Evolutionary conservation across 2,329 filamentous ascomycete species (phyloP).

Genomic region (Sarocladium oryzae): DNA sequence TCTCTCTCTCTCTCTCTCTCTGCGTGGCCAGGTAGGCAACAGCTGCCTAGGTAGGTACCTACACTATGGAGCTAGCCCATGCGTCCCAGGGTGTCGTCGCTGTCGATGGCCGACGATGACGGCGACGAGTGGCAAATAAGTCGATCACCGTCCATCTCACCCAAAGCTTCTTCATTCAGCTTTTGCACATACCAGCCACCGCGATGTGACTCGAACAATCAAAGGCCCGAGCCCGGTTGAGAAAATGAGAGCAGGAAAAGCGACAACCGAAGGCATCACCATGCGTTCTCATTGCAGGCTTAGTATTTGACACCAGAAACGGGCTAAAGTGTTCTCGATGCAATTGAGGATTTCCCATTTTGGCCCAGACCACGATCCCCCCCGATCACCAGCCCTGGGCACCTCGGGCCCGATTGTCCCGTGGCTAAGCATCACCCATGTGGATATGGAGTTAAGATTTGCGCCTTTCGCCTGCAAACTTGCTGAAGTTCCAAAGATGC

Average conservation of each 20-base stretch:
- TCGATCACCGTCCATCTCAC: neutral
- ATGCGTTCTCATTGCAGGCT: neutral
- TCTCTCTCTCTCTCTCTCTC: too few species aligned
- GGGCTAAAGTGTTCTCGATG: neutral
- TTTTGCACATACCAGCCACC: neutral
- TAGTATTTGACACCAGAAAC: neutral
- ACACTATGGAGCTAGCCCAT: too few species aligned
- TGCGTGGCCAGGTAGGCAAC: too few species aligned
- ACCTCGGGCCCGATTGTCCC: neutral
- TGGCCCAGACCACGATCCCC: neutral
- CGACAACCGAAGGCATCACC: neutral
- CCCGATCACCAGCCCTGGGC: neutral
- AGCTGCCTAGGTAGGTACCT: too few species aligned
- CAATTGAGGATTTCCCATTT: neutral
- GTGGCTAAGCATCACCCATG: neutral
- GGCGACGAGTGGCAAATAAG: slow-evolving; percentile 2
- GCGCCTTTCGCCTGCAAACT: too few species aligned
- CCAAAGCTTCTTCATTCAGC: neutral
- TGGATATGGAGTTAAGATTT: too few species aligned
- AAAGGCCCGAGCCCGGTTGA: too few species aligned
- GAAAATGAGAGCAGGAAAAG: too few species aligned
- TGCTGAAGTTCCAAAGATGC: too few species aligned
- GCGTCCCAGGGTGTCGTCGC: too few species aligned
- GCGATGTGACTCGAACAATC: neutral
- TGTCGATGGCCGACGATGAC: neutral